A percentile compares a stretch with the other conserved stretches of the same genome.
Conservation (phyloP, 2,329 filamentous ascomycete species). For the Fusarium pininemorale region DNA sequence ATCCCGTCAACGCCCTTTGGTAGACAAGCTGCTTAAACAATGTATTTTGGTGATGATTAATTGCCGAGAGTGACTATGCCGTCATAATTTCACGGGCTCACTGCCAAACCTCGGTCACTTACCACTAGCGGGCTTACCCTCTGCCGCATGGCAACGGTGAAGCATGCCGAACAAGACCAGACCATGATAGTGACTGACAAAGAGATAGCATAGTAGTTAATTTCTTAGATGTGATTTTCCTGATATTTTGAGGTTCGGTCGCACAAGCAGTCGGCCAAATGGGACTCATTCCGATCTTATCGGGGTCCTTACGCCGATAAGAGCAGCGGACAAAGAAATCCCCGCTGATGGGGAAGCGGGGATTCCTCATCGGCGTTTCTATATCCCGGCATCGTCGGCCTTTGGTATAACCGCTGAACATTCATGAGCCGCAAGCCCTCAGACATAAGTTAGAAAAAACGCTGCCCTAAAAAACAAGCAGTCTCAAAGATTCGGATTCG, state of each 20-base stretch:
- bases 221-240: too few species aligned
- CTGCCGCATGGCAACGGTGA: background rate
- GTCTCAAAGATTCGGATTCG: accelerated
- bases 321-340: slow-evolving; percentile 2
- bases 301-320: background rate
- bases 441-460: too few species aligned
- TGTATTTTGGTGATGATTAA: background rate
- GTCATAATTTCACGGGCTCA: background rate
- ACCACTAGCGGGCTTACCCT: background rate
- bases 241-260: too few species aligned
- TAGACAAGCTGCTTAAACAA: slow-evolving; percentile 5
- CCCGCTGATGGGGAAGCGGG: background rate
- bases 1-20: slow-evolving; percentile 6
- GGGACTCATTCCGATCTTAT: background rate
- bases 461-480: too few species aligned
- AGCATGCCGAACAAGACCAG: background rate
- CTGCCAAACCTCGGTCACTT: background rate
- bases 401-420: background rate
- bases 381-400: background rate
- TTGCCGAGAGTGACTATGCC: slow-evolving; percentile 8
- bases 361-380: background rate
- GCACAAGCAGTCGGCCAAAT: background rate
- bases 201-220: accelerated
- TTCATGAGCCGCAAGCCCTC: background rate
- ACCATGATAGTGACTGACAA: accelerated